These are phyloP conservation scores for Scolecobasidium constrictum DNA, from an alignment of 2,329 filamentous ascomycete genomes.

Conservation along the genomic window DNA sequence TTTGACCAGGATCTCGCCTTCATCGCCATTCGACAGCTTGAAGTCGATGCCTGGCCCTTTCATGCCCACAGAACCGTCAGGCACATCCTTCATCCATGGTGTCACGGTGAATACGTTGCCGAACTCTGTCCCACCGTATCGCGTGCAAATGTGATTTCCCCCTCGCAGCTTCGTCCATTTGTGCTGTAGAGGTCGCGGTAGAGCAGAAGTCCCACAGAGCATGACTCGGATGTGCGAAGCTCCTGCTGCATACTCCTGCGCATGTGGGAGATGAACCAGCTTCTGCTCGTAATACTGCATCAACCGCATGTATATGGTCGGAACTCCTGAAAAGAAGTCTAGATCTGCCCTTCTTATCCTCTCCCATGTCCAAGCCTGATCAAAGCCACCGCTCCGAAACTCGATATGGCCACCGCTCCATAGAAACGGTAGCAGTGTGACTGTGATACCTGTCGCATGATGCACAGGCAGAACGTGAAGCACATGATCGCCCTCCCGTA, in stretches of 20 bases:
- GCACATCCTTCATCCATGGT: constrained; percentile 18
- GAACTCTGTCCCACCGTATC: constrained; percentile 35
- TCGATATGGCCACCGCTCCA: constrained; percentile 21
- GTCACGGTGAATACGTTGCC: constrained; percentile 32
- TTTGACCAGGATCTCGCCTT: constrained; percentile 36
- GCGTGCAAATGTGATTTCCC: constrained; percentile 29
- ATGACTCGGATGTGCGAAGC: constrained; percentile 30
- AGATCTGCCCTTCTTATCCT: constrained; percentile 20
- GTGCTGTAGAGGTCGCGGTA: constrained; percentile 37
- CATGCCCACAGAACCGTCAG: constrained; percentile 24
- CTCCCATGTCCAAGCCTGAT: constrained; percentile 23
- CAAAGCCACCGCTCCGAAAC: constrained; percentile 24
- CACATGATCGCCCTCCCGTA: constrained; percentile 21
- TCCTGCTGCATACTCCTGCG: constrained; percentile 30
- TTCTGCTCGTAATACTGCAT: constrained; percentile 23
- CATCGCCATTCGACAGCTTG: constrained; percentile 32
- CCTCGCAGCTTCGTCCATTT: constrained; percentile 35
- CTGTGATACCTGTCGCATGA: constrained; percentile 23
- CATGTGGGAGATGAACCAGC: constrained; percentile 19
- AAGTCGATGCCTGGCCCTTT: constrained; percentile 27
- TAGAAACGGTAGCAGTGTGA: constrained; percentile 25
- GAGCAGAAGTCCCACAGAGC: constrained; percentile 36
- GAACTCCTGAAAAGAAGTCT: constrained; percentile 24
- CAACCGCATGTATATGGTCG: constrained; percentile 26
- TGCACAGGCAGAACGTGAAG: constrained; percentile 25